These are phyloP conservation scores for Verticillium albo-atrum DNA, from an alignment of 2,329 filamentous ascomycete genomes.

Conservation along the genomic window DNA sequence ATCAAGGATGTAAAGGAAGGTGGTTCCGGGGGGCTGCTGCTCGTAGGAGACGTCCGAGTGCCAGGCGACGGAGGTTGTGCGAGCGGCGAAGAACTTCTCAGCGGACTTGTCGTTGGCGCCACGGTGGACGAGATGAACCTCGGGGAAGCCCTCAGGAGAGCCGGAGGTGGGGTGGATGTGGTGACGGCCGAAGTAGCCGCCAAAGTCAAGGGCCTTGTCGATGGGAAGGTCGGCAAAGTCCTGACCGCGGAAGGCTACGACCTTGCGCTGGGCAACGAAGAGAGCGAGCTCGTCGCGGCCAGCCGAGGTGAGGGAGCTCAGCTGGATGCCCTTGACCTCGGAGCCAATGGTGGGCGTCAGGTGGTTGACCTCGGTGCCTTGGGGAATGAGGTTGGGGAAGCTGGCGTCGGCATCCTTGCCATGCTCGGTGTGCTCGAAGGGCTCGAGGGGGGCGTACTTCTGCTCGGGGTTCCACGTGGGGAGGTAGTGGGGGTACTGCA, in stretches of 20 bases:
- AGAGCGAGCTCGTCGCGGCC: constrained; percentile 64
- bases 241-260: constrained; percentile 65
- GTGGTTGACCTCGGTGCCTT: constrained; percentile 41
- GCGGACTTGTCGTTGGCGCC: constrained; percentile 46
- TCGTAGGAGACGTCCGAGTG: constrained; percentile 89
- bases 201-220: constrained; percentile 57
- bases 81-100: constrained; percentile 57
- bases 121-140: constrained; percentile 65
- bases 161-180: constrained; percentile 72
- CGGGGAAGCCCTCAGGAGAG: constrained; percentile 59
- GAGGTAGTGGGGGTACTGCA: constrained; percentile 40
- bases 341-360: constrained; percentile 62
- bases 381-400: constrained; percentile 55
- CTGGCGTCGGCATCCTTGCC: constrained; percentile 59
- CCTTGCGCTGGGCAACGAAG: constrained; percentile 61
- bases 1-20: constrained; percentile 85
- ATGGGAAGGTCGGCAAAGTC: constrained; percentile 60
- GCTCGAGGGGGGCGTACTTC: constrained; percentile 52
- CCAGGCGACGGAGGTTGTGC: constrained; percentile 81
- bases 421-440: constrained; percentile 61
- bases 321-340: constrained; percentile 58
- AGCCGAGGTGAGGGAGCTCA: constrained; percentile 55
- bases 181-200: constrained; percentile 63
- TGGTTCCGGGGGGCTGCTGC: constrained; percentile 81
- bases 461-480: constrained; percentile 55